These are phyloP conservation scores for Haplosporangium sp. DNA, from an alignment of 371 early-diverging fungal species.

Conservation along the genomic window DNA sequence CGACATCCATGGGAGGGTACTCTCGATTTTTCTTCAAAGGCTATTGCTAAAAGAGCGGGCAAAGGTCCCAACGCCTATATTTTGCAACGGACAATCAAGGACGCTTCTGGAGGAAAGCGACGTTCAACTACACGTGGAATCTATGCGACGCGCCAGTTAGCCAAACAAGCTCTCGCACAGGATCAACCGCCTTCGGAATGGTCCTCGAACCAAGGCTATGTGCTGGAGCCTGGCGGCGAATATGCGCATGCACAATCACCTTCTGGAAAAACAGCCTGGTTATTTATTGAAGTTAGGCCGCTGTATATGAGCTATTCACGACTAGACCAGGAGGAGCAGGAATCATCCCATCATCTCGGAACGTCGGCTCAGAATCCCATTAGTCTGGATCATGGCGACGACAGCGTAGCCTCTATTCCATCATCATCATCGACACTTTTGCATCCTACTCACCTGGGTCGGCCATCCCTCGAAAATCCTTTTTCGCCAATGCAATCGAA, in stretches of 20 bases:
- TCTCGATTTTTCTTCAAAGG: constrained; percentile 52
- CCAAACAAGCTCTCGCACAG: constrained; percentile 39
- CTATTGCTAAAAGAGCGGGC: constrained; percentile 40
- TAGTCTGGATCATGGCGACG: constrained; percentile 41
- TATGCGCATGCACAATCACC: constrained; percentile 52
- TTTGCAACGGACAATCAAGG: constrained; percentile 52
- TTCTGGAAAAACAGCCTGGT: constrained; percentile 51
- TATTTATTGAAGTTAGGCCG: constrained; percentile 49
- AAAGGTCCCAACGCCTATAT: constrained; percentile 55
- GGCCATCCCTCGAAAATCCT: constrained; percentile 28
- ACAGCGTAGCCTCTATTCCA: constrained; percentile 11
- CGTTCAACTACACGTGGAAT: constrained; percentile 52
- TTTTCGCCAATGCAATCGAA: constrained; percentile 47
- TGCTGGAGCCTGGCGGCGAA: constrained; percentile 49
- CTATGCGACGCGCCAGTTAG: constrained; percentile 40
- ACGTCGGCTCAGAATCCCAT: constrained; percentile 43
- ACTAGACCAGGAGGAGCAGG: constrained; percentile 39
- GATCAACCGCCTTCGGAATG: constrained; percentile 47
- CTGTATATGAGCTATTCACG: constrained; percentile 45
- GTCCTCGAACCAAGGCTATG: constrained; percentile 48
- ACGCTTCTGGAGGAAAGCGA: constrained; percentile 54
- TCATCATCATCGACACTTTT: constrained; percentile 26
- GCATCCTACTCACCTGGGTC: not conserved
- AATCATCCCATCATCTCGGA: constrained; percentile 11
- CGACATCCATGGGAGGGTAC: constrained; percentile 46